A percentile compares a stretch with the other conserved stretches of the same genome.
These are phyloP conservation scores for Chamaecrista fasciculata DNA, from an alignment of 306 rosid genomes.

Conservation along the genomic window DNA sequence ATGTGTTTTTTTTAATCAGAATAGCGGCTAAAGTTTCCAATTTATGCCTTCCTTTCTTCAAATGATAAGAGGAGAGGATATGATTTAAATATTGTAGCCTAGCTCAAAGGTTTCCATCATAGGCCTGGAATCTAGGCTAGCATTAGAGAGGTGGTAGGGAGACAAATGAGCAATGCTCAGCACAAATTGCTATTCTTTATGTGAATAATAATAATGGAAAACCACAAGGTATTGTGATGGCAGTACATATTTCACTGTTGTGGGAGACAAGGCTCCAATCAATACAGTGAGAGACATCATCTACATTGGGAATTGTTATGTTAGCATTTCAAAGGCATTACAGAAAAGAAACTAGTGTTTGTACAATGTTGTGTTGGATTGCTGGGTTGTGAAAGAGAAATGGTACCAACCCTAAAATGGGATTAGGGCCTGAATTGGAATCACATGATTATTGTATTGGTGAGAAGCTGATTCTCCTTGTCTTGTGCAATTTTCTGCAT, in stretches of 20 bases:
- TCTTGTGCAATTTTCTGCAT: slow-evolving; percentile 25
- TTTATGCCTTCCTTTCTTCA: slow-evolving; percentile 29
- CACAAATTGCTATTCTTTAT: slow-evolving; percentile 22
- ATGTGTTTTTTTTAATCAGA: slow-evolving; percentile 12
- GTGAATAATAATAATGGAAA: slow-evolving; percentile 25
- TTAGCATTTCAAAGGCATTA: slow-evolving; percentile 32
- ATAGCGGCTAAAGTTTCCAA: slow-evolving; percentile 8
- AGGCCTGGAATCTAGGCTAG: slow-evolving; percentile 41
- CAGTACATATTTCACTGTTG: slow-evolving; percentile 33
- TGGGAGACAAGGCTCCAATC: slow-evolving; percentile 42
- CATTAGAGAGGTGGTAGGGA: background rate
- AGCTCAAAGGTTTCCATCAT: slow-evolving; percentile 28
- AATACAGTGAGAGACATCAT: slow-evolving; percentile 22
- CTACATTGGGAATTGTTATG: slow-evolving; percentile 43
- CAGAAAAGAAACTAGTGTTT: slow-evolving; percentile 9
- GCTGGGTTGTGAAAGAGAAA: background rate
- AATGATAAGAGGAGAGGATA: slow-evolving; percentile 18
- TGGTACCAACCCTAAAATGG: background rate
- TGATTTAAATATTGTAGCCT: slow-evolving; percentile 13
- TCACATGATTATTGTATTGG: slow-evolving; percentile 36
- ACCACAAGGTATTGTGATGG: slow-evolving; percentile 27
- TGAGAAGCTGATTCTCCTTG: slow-evolving; percentile 35
- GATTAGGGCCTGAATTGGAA: slow-evolving; percentile 11
- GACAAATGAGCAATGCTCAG: slow-evolving; percentile 27
- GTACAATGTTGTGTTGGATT: slow-evolving; percentile 1